phyloP scores from a whole-genome alignment of 2,329 filamentous ascomycete genomes.

The Zasmidium angulare region DNA sequence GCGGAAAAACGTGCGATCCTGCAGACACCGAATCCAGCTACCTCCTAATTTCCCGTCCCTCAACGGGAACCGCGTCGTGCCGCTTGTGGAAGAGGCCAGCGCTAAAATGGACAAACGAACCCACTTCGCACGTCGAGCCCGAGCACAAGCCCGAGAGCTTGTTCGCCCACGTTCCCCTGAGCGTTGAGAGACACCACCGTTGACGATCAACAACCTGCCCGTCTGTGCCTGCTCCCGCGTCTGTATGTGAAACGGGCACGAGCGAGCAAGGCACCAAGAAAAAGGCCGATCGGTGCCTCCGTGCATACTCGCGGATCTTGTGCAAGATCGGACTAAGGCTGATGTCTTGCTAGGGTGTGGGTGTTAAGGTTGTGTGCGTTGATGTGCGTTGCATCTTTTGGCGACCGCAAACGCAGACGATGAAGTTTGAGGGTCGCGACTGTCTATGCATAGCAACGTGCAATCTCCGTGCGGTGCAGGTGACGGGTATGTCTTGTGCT shows the following conservation, averaged over 20 bases:
- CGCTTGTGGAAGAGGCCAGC: background rate
- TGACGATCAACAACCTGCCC: background rate
- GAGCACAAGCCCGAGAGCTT: too few relatives aligned
- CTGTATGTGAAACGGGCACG: too few relatives aligned
- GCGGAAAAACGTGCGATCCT: background rate
- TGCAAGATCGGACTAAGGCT: background rate
- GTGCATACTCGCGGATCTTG: background rate
- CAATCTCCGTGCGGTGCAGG: background rate
- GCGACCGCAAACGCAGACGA: too few relatives aligned
- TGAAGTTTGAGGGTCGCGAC: too few relatives aligned
- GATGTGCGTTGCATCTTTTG: too few relatives aligned
- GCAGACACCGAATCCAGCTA: background rate
- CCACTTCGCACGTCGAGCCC: too few relatives aligned
- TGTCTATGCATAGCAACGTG: slow-evolving; percentile 5
- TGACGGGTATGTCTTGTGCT: background rate
- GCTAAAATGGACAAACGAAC: too few relatives aligned
- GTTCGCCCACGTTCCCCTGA: too few relatives aligned
- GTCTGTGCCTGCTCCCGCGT: too few relatives aligned
- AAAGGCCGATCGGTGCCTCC: background rate
- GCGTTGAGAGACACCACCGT: background rate
- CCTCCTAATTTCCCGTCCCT: background rate
- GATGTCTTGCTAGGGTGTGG: background rate
- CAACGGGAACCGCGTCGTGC: background rate
- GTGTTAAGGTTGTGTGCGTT: background rate
- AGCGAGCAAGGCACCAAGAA: background rate